A percentile compares a stretch with the other conserved stretches of the same genome.
Conservation (phyloP, 495 filamentous ascomycete genomes). For the Xylaria intraflava region DNA sequence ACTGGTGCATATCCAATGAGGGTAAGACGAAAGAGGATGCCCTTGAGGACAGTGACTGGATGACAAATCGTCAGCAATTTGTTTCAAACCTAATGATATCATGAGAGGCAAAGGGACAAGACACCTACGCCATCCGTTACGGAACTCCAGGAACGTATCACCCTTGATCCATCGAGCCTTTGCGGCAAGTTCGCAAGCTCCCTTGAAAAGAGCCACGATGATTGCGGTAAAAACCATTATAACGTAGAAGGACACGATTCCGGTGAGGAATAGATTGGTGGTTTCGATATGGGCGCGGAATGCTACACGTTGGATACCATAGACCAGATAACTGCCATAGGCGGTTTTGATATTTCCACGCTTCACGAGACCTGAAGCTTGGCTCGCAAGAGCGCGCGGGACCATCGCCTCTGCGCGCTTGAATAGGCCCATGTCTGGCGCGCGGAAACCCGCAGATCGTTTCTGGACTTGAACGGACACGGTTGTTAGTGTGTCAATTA, state of each 20-base stretch:
- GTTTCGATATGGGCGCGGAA: slow-evolving; percentile 80
- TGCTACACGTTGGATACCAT: slow-evolving; percentile 83
- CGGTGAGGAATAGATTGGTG: slow-evolving; percentile 92
- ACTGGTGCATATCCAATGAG: slow-evolving; percentile 93
- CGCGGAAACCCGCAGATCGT: slow-evolving; percentile 38
- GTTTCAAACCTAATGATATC: background rate
- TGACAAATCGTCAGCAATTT: background rate
- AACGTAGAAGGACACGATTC: slow-evolving; percentile 81
- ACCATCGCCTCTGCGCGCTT: slow-evolving; percentile 44
- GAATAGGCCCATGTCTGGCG: slow-evolving; percentile 33
- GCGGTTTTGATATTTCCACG: slow-evolving; percentile 40
- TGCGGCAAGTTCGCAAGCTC: slow-evolving; percentile 60
- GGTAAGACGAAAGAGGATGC: slow-evolving; percentile 85
- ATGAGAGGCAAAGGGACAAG: background rate
- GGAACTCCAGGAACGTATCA: slow-evolving; percentile 89
- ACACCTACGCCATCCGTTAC: slow-evolving; percentile 63
- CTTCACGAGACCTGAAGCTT: slow-evolving; percentile 34
- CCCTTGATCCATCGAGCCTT: slow-evolving; percentile 70
- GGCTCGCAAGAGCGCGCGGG: slow-evolving; percentile 44
- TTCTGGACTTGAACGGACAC: slow-evolving; percentile 84
- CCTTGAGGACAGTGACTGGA: slow-evolving; percentile 63
- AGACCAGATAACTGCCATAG: slow-evolving; percentile 58
- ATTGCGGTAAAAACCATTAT: slow-evolving; percentile 67
- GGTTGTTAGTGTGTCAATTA: slow-evolving; percentile 63
- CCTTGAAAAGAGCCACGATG: slow-evolving; percentile 73